Percentiles rank a stretch among this genome's conserved stretches.
These are phyloP conservation scores for Mortierella alpina DNA, from an alignment of 192 early-diverging fungal genomes.

Conservation along the genomic window DNA sequence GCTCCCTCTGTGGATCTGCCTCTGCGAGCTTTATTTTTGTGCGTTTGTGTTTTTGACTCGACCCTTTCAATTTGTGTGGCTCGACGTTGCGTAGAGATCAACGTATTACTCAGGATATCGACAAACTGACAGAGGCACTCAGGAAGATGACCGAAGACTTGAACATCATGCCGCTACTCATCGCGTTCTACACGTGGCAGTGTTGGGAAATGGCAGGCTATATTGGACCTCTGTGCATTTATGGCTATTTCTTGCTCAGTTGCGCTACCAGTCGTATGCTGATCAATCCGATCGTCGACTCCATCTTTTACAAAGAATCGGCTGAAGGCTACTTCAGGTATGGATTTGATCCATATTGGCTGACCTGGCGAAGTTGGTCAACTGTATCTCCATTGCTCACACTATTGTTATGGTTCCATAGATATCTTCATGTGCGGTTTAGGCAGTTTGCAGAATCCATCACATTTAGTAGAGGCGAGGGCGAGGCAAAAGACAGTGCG, in stretches of 20 bases:
- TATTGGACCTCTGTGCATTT: slow-evolving; percentile 77
- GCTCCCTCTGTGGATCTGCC: background rate
- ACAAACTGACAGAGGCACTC: slow-evolving; percentile 77
- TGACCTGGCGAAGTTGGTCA: background rate
- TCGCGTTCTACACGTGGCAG: slow-evolving; percentile 83
- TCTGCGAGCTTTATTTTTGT: background rate
- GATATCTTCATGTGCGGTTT: slow-evolving; percentile 76
- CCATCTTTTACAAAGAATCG: slow-evolving; percentile 79
- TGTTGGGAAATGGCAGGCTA: slow-evolving; percentile 75
- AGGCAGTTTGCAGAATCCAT: slow-evolving; percentile 83
- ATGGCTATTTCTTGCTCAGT: slow-evolving; percentile 76
- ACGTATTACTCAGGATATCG: slow-evolving; percentile 91
- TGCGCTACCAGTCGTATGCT: slow-evolving; percentile 67
- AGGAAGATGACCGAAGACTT: slow-evolving; percentile 68
- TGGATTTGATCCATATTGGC: background rate
- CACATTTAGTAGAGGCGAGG: slow-evolving; percentile 84
- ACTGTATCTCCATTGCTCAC: background rate
- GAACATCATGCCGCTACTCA: slow-evolving; percentile 77
- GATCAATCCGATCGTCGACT: slow-evolving; percentile 80
- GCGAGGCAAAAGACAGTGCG: slow-evolving; percentile 66
- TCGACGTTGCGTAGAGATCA: slow-evolving; percentile 71
- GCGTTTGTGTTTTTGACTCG: background rate
- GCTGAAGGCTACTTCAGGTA: slow-evolving; percentile 86
- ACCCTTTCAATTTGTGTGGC: background rate
- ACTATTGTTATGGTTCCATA: slow-evolving; percentile 12